Percentiles rank a stretch among this genome's conserved stretches.
These are phyloP conservation scores for Globisporangium cederbergense DNA, from an alignment of 352 stramenopile genomes.

Conservation along the genomic window DNA sequence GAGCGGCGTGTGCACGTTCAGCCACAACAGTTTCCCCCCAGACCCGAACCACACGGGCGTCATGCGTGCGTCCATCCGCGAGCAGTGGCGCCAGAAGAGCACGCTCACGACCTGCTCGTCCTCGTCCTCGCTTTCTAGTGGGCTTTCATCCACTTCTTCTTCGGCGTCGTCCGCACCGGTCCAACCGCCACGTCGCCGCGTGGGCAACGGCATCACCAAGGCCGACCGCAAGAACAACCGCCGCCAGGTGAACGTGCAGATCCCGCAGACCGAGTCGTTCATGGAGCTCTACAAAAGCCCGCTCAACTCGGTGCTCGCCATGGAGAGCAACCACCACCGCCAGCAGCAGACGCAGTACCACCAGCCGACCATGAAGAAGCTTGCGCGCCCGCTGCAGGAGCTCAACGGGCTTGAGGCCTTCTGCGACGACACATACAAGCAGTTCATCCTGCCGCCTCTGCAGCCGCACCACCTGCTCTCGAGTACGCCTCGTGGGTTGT, in stretches of 20 bases:
- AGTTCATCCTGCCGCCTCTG: constrained; percentile 44
- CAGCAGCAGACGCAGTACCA: constrained; percentile 28
- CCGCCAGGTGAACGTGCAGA: constrained; percentile 24
- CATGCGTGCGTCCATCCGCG: constrained; percentile 46
- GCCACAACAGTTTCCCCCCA: constrained; percentile 76
- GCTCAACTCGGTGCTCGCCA: constrained; percentile 20
- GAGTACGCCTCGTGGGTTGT: constrained; percentile 24
- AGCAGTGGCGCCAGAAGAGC: constrained; percentile 73
- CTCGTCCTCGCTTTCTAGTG: constrained; percentile 6
- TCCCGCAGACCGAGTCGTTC: constrained; percentile 31
- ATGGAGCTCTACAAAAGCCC: constrained; percentile 41
- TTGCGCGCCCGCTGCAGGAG: constrained; percentile 33
- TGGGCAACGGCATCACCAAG: constrained; percentile 50
- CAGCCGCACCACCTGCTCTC: constrained; percentile 37
- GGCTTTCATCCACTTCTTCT: constrained; percentile 4
- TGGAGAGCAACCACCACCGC: constrained; percentile 20
- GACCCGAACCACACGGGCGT: constrained; percentile 36
- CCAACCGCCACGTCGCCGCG: constrained; percentile 24
- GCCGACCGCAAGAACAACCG: constrained; percentile 34
- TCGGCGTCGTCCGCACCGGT: constrained; percentile 5
- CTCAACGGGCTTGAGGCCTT: constrained; percentile 50
- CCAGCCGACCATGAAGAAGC: constrained; percentile 51
- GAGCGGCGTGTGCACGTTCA: constrained; percentile 79
- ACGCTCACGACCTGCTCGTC: constrained; percentile 21
- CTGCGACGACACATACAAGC: constrained; percentile 41